Percentiles rank a stretch among this genome's conserved stretches.
Evolutionary conservation across 768 basidiomycete species (phyloP).

Genomic region (Mycena alexandri): DNA sequence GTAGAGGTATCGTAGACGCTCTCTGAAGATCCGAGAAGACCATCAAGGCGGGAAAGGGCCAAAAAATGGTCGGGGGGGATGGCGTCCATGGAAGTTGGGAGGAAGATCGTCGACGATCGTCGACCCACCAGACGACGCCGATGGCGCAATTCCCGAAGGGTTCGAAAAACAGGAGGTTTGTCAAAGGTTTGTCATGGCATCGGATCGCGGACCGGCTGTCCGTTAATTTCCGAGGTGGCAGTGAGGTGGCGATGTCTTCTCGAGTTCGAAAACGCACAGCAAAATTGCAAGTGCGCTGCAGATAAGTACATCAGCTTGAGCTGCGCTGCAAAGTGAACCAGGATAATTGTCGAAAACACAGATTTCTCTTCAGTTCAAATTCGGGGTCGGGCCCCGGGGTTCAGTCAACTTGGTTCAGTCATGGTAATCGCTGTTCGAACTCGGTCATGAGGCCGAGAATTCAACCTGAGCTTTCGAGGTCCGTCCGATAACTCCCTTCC

Average conservation of each 20-base stretch:
- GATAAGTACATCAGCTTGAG: too few species aligned
- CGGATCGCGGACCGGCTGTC: constrained; percentile 20
- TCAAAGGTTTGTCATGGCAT: constrained; percentile 15
- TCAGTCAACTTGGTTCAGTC: too few species aligned
- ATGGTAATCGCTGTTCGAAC: too few species aligned
- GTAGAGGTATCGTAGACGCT: constrained; percentile 65
- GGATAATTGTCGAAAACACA: too few species aligned
- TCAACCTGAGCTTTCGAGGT: too few species aligned
- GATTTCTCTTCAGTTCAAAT: too few species aligned
- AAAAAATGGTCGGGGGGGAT: constrained; percentile 50
- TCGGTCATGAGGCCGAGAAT: too few species aligned
- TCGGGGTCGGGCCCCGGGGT: too few species aligned
- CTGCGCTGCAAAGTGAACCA: too few species aligned
- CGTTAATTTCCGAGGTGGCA: constrained; percentile 27
- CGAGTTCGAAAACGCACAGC: too few species aligned
- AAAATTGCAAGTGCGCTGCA: too few species aligned
- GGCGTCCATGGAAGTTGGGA: constrained; percentile 20
- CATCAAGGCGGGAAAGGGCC: constrained; percentile 49
- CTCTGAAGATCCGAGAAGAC: constrained; percentile 40
- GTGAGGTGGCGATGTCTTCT: constrained; percentile 3
- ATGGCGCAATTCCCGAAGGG: constrained; percentile 17
- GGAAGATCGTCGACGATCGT: neutral
- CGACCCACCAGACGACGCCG: neutral
- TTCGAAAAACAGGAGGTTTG: constrained; percentile 18
- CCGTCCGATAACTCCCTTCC: too few species aligned